Conservation (phyloP, 2,329 filamentous ascomycete genomes). For the Pleurostoma richardsiae region DNA sequence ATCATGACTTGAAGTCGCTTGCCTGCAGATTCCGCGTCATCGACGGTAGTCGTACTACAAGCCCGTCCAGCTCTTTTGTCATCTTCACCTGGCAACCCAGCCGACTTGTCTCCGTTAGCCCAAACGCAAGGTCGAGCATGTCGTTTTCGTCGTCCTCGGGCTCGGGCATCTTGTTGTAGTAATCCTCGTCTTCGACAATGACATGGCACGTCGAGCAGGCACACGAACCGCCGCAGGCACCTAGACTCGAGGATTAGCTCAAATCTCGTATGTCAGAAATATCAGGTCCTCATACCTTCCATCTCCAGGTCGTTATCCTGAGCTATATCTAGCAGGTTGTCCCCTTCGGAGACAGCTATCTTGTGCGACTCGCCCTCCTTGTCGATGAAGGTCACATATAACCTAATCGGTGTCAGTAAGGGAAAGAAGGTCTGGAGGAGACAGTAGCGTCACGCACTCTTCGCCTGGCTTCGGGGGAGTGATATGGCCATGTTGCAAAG, state of each 20-base stretch:
- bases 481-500: constrained; percentile 69
- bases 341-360: constrained; percentile 76
- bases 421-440: neutral
- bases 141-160: constrained; percentile 74
- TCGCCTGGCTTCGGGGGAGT: constrained; percentile 82
- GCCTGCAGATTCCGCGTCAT: constrained; percentile 97
- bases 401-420: constrained; percentile 39
- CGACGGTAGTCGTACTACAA: constrained; percentile 78
- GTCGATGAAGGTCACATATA: constrained; percentile 88
- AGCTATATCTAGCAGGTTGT: constrained; percentile 92
- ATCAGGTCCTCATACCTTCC: constrained; percentile 57
- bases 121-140: constrained; percentile 88
- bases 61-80: constrained; percentile 81
- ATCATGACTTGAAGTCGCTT: constrained; percentile 68
- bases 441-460: constrained; percentile 54
- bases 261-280: neutral
- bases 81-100: constrained; percentile 90
- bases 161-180: constrained; percentile 72
- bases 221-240: constrained; percentile 90
- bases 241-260: neutral
- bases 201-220: constrained; percentile 93
- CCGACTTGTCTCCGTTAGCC: constrained; percentile 77
- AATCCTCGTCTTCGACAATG: constrained; percentile 68
- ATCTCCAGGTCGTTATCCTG: constrained; percentile 95
- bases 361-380: constrained; percentile 76